Base-by-base conservation (phyloP, 2,329 filamentous ascomycete genomes). In the Bipolaris oryzae region DNA sequence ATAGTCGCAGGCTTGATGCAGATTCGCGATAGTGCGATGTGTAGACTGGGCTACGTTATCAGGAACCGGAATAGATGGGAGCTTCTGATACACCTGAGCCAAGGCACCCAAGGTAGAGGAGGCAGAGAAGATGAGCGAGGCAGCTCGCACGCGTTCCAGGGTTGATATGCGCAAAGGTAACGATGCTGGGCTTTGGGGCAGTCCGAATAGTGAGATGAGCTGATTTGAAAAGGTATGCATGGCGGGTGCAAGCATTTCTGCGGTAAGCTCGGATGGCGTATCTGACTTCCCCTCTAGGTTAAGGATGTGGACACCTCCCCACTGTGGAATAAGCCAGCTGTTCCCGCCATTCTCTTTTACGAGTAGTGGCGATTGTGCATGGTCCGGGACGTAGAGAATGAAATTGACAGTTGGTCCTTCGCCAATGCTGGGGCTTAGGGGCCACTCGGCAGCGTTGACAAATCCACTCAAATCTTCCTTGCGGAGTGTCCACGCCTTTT, bases 381-480 rank as follows among this genome's bases (percentile, higher is more conserved):
- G 85, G 55, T 91, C 87, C 5, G 93, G 92, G 7, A 96, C 87
- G 70, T 95, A 99, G 25, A 98, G 83, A 54, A 98, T 88, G 73
- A 99, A 98, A 77, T 99, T 98, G 71, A 99, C 88, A 0, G 95
- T 99, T 1, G 95, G 95, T 0, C 94, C 94, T 16, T 87, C 87
- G 39, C 93, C 95, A 64, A 99, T 98, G 54, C 92, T 96, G 0
- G 94, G 94, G 60, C 90, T 96, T 2, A 99, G 79, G 0, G 95
- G 95, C 95, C 95, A 99, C 78, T 99, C 95, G 2, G 95, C 95
- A 2, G 94, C 93, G 70, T 99, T 99, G 76, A 99, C 92, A 71
- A 99, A 99, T 1, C 91, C 93, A 35, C 91, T 92, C 1, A 99
- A 82, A 68, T 96, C 92, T 66, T 96, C 90, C 73, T 92, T 93